Percentiles rank a stretch among this genome's conserved stretches.
Evolutionary conservation across 306 rosid genomes (phyloP).

Genomic region (Cicer yamashitae): DNA sequence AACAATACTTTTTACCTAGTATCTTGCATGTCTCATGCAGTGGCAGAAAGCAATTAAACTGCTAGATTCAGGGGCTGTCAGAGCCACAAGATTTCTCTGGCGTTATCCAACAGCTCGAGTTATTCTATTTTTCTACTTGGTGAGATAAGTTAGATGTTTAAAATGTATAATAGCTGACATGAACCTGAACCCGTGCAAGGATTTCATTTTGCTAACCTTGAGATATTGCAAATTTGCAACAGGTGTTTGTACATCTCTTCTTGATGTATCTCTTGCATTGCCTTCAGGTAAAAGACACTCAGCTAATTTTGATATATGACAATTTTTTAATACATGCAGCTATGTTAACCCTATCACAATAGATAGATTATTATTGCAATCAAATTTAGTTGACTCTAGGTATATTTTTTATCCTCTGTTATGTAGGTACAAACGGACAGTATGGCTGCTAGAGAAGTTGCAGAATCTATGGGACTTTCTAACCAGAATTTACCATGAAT

Average conservation of each 20-base stretch:
- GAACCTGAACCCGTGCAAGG: constrained; percentile 14
- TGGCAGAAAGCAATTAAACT: constrained; percentile 91
- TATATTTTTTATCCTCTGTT: constrained; percentile 29
- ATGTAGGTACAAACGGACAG: constrained; percentile 85
- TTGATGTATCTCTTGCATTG: constrained; percentile 95
- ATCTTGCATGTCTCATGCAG: constrained; percentile 58
- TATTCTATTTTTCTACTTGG: constrained; percentile 80
- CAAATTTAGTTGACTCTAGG: constrained; percentile 17
- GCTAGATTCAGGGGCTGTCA: constrained; percentile 89
- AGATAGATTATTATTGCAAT: background rate
- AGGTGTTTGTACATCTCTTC: constrained; percentile 98
- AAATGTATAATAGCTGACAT: constrained; percentile 21
- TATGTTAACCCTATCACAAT: constrained; percentile 15
- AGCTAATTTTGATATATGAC: background rate
- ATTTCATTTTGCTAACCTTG: constrained; percentile 45
- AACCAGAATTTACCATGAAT: constrained; percentile 69
- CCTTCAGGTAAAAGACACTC: constrained; percentile 73
- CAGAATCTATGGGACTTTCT: constrained; percentile 89
- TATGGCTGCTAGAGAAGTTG: constrained; percentile 76
- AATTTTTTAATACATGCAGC: constrained; percentile 11
- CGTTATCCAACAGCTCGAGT: constrained; percentile 93
- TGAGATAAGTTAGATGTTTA: constrained; percentile 46
- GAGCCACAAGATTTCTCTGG: constrained; percentile 99
- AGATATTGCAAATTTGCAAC: constrained; percentile 44
- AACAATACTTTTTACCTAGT: constrained; percentile 35